Conservation (phyloP, 345 rosid genomes). For the Moricandia moricandioides region DNA sequence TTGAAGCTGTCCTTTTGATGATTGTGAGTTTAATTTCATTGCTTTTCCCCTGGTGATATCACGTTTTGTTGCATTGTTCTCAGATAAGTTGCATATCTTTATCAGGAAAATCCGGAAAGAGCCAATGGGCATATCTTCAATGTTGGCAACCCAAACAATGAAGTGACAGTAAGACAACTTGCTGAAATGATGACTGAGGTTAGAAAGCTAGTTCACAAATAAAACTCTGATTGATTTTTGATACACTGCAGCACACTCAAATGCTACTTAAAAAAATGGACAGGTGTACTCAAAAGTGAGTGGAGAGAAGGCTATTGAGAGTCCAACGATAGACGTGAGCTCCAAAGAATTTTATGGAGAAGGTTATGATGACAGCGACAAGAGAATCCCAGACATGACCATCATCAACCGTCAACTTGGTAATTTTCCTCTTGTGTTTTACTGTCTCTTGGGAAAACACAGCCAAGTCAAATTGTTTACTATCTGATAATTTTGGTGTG, state of each 20-base stretch:
- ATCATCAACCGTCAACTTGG: conserved; percentile 90
- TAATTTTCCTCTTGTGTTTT: conserved; percentile 17
- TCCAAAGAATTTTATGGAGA: conserved; percentile 92
- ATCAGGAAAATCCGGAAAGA: conserved; percentile 90
- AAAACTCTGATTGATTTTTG: neutral
- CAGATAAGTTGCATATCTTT: conserved; percentile 12
- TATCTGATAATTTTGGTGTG: neutral
- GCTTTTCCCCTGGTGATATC: neutral
- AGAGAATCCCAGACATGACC: conserved; percentile 99
- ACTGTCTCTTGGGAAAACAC: neutral
- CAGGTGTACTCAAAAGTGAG: conserved; percentile 83
- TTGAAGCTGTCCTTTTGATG: conserved; percentile 93
- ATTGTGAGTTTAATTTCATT: conserved; percentile 50
- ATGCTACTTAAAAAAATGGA: conserved; percentile 1
- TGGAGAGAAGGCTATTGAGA: conserved; percentile 61
- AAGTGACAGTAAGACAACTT: conserved; percentile 96
- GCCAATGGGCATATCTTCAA: conserved; percentile 95
- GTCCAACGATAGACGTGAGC: conserved; percentile 81
- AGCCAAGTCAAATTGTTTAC: neutral
- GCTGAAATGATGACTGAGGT: conserved; percentile 99
- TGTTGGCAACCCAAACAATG: conserved; percentile 98
- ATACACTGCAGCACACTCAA: neutral
- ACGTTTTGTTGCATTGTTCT: neutral
- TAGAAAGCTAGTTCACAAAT: conserved; percentile 7
- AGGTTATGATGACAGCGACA: conserved; percentile 96